Base-by-base conservation (phyloP, 148 eudicot species). In the Nepenthes mirabilis region DNA sequence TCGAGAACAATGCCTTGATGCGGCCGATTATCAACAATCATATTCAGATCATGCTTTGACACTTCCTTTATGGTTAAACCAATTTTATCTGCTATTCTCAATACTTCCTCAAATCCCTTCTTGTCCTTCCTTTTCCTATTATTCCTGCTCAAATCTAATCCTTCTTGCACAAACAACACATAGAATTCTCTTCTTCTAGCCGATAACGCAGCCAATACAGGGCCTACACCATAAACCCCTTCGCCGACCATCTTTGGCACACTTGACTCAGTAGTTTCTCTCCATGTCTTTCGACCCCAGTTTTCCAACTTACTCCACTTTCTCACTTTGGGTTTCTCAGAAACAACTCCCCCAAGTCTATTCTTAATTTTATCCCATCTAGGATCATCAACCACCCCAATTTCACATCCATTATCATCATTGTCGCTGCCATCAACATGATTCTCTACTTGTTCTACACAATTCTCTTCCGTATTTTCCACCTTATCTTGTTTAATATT, bases 1-100 rank as follows among this genome's bases (percentile, higher is more conserved):
- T 94, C 97, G 11, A 94, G 82, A n/a, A 94, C 87, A 33, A 94
- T 71, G 33, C 99, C 97, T 71, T 94, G 99, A 74, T 94, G 99
- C 13, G 97, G 99, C 35, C 99, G 88, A 57, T 82, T 89, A 76
- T 94, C 99, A 52, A 58, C 70, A 66, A 82, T 49, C 99, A 94
- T 94, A 69, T 94, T 94, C 40, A 94, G 90, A 65, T 94, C 97
- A 70, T 94, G 97, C 64, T 94, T 94, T 9, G 97, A 89, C n/a
- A 86, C 60, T 54, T 89, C 95, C 52, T 73, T 82, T 49, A 45
- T 72, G 69, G 69, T 82, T 12, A 94, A 66, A n/a, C 91, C 89
- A 35, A 89, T 58, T 47, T 78, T 82, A 14, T 94, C 97, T 1
- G 95, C 97, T 47, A 86, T 71, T 73, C 64, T 84, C 64, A 89